Evolutionary conservation across 441 rosid genomes (phyloP), one percentile per base, ranked within the genome.

Genomic region (Gossypium gossypioides): DNA sequence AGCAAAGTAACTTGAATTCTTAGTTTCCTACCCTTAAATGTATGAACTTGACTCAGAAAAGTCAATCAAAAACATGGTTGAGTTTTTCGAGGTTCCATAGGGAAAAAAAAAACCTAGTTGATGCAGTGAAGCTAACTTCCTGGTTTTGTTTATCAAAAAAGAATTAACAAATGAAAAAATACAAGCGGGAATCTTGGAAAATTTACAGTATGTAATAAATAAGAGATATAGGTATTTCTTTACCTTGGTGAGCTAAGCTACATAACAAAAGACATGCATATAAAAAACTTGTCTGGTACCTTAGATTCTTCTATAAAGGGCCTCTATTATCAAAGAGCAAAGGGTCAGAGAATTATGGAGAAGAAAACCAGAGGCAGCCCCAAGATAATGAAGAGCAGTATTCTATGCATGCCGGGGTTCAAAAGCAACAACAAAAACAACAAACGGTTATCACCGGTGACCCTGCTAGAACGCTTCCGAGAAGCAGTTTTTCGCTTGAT

Each of bases 401-500:
- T 77, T 78, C 81, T 86, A 52, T 91, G 97, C 81, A 79, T 87
- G 72, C 91, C 97, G 3, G 79, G 87, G 73, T 79, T 86, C 16
- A 57, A 68, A 71, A 10, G 57, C 37, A 58, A 15, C 75, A 71
- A 64, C 72, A 84, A 25, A 72, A 74, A 51, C 80, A 74, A 56
- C 80, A 72, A 69, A 58, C 82, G 79, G 40, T 76, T 82, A 16
- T 81, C 88, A 2, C 86, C 87, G 0, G 72, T 81, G 76, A 77
- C 89, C 61, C 84, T 89, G 32, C 83, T 91, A 0, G 86, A 91
- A 16, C 92, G 92, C 22, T 89, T 89, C 77, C 85, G 91, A 0
- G 88, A 86, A 25, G 89, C 91, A 1, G 85, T 91, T 52, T 82
- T 89, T 44, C 86, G 92, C 34, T 69, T 91, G 67, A 88, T 88